Conservation (phyloP, 306 rosid species). For the Quercus agrifolia region DNA sequence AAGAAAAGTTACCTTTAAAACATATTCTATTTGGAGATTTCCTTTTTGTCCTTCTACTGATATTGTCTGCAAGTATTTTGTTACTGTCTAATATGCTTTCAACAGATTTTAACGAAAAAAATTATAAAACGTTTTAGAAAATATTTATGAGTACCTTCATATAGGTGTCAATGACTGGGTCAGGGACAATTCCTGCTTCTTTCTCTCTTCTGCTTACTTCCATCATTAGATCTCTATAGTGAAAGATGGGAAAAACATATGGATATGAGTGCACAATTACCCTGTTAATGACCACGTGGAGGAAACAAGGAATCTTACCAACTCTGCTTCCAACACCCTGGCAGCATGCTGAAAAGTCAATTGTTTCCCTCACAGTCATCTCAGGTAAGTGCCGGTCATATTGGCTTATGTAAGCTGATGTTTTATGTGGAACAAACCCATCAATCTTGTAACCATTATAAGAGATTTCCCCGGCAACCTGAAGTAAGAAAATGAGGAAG, state of each 20-base stretch:
- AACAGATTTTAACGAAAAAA: neutral
- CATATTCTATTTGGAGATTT: slow-evolving; percentile 57
- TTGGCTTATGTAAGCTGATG: slow-evolving; percentile 9
- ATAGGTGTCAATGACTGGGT: slow-evolving; percentile 54
- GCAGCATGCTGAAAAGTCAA: neutral
- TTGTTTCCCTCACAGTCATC: neutral
- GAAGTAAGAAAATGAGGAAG: slow-evolving; percentile 19
- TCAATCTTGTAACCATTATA: neutral
- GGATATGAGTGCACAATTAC: neutral
- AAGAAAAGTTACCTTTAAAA: slow-evolving; percentile 46
- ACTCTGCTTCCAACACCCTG: neutral
- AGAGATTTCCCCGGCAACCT: slow-evolving; percentile 28
- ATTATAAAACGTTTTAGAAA: neutral
- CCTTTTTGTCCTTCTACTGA: slow-evolving; percentile 53
- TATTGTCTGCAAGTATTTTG: slow-evolving; percentile 46
- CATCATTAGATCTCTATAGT: slow-evolving; percentile 35
- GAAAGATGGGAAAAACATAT: neutral
- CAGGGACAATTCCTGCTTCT: slow-evolving; percentile 51
- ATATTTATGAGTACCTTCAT: slow-evolving; percentile 43
- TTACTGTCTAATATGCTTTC: slow-evolving; percentile 8
- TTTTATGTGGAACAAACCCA: neutral
- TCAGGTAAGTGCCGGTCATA: neutral
- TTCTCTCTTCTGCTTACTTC: slow-evolving; percentile 48
- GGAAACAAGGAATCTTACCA: slow-evolving; percentile 17
- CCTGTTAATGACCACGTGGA: slow-evolving; percentile 8